Evolutionary conservation across 345 rosid species (phyloP).

Genomic region (Euphorbia peplus): DNA sequence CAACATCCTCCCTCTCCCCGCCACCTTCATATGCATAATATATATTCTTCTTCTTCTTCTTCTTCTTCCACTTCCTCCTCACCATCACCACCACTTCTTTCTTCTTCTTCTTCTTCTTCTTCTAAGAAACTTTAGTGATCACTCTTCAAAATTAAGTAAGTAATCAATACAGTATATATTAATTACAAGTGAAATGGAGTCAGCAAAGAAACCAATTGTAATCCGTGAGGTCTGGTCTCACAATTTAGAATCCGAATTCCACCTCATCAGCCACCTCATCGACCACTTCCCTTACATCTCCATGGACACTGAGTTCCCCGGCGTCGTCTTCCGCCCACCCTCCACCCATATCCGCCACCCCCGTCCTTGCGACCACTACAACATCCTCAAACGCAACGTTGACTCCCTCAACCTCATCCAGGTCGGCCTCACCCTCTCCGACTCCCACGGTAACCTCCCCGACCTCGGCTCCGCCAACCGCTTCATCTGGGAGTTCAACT

Average conservation of each 20-base stretch:
- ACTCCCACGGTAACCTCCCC: slow-evolving; percentile 26
- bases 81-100: too few relatives aligned
- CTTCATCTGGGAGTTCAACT: slow-evolving; percentile 35
- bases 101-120: neutral
- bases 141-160: neutral
- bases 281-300: slow-evolving; percentile 32
- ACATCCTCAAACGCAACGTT: slow-evolving; percentile 25
- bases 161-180: too few relatives aligned
- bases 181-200: too few relatives aligned
- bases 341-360: neutral
- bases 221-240: slow-evolving; percentile 35
- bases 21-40: too few relatives aligned
- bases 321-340: slow-evolving; percentile 27
- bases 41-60: too few relatives aligned
- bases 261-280: slow-evolving; percentile 21
- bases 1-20: too few relatives aligned
- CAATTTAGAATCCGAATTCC: slow-evolving; percentile 30
- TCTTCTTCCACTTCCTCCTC: too few relatives aligned
- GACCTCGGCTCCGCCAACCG: slow-evolving; percentile 16
- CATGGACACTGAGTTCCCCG: slow-evolving; percentile 40
- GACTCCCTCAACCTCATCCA: slow-evolving; percentile 33
- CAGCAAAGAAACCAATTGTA: too few relatives aligned
- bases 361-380: slow-evolving; percentile 21
- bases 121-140: neutral
- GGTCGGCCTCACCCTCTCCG: slow-evolving; percentile 32